Base-by-base conservation (phyloP, 2,329 filamentous ascomycete genomes). In the Aureobasidium subglaciale region DNA sequence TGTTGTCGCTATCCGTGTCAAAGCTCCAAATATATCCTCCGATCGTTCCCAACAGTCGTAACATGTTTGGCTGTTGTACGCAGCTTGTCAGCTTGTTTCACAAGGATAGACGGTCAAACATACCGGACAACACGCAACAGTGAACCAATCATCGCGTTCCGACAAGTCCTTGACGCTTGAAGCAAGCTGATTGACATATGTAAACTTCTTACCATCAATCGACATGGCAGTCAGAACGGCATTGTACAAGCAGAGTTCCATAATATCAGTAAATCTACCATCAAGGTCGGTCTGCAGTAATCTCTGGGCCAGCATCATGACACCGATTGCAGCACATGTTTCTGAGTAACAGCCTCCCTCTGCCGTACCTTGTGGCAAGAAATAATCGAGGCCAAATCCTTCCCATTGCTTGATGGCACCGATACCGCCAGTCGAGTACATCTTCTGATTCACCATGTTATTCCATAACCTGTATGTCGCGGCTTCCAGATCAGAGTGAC, bases 341-440 rank as follows among this genome's bases (percentile, higher is more conserved):
- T 84, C 81, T 1, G 79, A 74, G 64, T 84, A 84, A 61, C 81
- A 84, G 2, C 81, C 82, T 4, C 81, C 81, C 58, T 83, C 81
- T 57, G 43, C 34, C 5, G 29, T 48, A 83, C 81, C 0, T 78
- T 78, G 1, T 76, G 80, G 80, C 5, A 84, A 69, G 63, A 81
- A 81, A 62, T 83, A 82, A 58, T 81, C 75, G 37, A 76, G 71
- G 0, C 80, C 80, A 62, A 85, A 84, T 3, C 82, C 80, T 65
- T 84, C 77, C 77, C 78, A 82, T 63, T 83, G 78, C 60, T 76
- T 72, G 37, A 81, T 74, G 1, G 72, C 76, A 1, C 82, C 82
- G 48, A 85, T 78, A 1, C 81, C 81, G 1, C 82, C 82, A 0
- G 82, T 85, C 15, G 83, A 63, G 56, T 82, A 85, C 77, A 84